phyloP scores from a whole-genome alignment of 1,139 yeast species.

The Yamadazyma dendronema region DNA sequence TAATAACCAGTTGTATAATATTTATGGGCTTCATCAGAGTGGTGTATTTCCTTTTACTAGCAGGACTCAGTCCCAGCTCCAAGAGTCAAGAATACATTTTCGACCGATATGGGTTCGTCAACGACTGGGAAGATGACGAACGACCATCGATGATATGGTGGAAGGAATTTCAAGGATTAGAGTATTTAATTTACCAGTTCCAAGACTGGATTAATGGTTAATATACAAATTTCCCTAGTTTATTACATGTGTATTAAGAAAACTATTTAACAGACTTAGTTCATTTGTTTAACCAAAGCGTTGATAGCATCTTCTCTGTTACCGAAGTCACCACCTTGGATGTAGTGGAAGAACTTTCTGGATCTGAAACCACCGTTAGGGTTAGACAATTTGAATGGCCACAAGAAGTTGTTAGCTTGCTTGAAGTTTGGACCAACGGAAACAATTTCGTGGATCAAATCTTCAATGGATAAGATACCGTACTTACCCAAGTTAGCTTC shows the following conservation, averaged over 20 bases:
- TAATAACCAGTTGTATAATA: constrained; percentile 24
- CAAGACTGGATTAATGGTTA: constrained; percentile 19
- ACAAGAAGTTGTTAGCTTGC: constrained; percentile 99
- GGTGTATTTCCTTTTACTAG: constrained; percentile 17
- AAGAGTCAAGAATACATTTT: constrained; percentile 17
- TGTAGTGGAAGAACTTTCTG: constrained; percentile 98
- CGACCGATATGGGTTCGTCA: constrained; percentile 20
- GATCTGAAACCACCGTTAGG: constrained; percentile 99
- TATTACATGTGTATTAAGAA: constrained; percentile 7
- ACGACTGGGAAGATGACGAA: no score
- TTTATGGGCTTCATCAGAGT: constrained; percentile 11
- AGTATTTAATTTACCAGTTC: constrained; percentile 25
- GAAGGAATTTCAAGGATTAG: constrained; percentile 35
- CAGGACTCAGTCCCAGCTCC: constrained; percentile 10
- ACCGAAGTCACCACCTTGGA: constrained; percentile 99
- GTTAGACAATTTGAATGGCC: constrained; percentile 99
- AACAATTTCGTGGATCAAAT: constrained; percentile 97
- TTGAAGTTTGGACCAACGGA: constrained; percentile 99
- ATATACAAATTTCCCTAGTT: no score
- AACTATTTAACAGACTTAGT: constrained; percentile 45
- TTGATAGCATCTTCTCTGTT: constrained; percentile 99
- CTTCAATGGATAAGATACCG: constrained; percentile 96
- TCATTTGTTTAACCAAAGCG: constrained; percentile 96
- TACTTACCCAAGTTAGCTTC: constrained; percentile 93
- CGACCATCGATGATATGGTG: constrained; percentile 26